Evolutionary conservation across 225 moss, liverwort and hornwort genomes (phyloP).

Genomic region (Polytrichum commune): DNA sequence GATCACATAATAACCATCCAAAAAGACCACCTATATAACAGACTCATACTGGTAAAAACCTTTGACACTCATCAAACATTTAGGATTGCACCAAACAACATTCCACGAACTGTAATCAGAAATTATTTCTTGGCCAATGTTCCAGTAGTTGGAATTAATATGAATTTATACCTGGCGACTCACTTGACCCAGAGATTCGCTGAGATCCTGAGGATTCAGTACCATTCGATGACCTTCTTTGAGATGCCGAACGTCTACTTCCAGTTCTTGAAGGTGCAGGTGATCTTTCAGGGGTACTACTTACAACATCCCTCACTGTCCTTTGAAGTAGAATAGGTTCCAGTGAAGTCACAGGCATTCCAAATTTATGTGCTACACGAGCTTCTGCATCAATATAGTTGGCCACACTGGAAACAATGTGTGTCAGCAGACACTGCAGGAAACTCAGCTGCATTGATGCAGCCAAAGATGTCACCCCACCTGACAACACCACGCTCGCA

Average conservation of each 20-base stretch:
- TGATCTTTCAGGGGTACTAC: constrained; percentile 8
- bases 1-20: no score
- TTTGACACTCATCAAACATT: no score
- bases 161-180: constrained; percentile 5
- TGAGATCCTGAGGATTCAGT: constrained; percentile 8
- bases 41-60: no score
- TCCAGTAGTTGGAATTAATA: no score
- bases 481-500: constrained; percentile 21
- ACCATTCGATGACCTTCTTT: constrained; percentile 10
- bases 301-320: constrained; percentile 9
- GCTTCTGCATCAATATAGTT: constrained; percentile 41
- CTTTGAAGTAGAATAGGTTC: constrained; percentile 16
- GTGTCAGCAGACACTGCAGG: constrained; percentile 26
- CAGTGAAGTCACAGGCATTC: constrained; percentile 11
- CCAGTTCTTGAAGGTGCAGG: neutral
- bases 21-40: no score
- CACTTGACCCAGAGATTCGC: neutral
- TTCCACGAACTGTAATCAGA: no score
- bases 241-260: constrained; percentile 7
- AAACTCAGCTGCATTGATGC: constrained; percentile 25
- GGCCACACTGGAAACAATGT: constrained; percentile 35
- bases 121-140: no score
- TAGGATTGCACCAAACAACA: no score
- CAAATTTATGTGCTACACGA: constrained; percentile 12
- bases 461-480: constrained; percentile 20